Base-by-base conservation (phyloP, 495 filamentous ascomycete species). In the Penicillium riverlandense region DNA sequence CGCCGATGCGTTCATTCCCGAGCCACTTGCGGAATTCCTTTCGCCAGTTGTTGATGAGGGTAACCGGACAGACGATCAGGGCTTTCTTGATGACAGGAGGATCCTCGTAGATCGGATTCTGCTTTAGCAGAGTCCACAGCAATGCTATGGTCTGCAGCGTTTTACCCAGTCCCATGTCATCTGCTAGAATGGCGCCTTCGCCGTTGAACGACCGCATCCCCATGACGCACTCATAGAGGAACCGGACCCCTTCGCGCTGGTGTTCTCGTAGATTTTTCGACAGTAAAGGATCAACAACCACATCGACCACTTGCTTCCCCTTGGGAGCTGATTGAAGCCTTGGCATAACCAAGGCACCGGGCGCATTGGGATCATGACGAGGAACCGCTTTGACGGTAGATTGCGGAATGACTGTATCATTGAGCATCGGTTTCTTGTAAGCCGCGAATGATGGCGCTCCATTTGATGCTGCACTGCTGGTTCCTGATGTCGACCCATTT, bases 181-280 rank as follows among this genome's bases (percentile, higher is more conserved):
- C 86, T 4, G 86, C 86, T 29, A 91, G 65, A 42, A 91, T 84
- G 3, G 83, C 85, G 9, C 86, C 86, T 55, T 84, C 77, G 0
- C 86, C 85, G 48, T 82, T 79, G 49, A 79, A 87, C 27, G 69
- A 58, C 35, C 82, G 70, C 74, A 88, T 77, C 9, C 86, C 86
- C 86, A 91, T 91, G 0, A 91, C 80, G 59, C 86, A 89, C 61
- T 90, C 85, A 52, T 91, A 91, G 33, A 91, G 61, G 52, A 91
- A 91, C 47, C 77, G 70, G 11, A 90, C 81, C 37, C 86, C 86
- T 50, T 86, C 83, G 4, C 84, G 76, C 61, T 91, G 86, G 61
- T 91, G 86, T 31, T 78, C 75, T 3, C 86, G 81, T 11, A 91
- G 63, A 48, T 81, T 74, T 48, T 78, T 77, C 0, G 62, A 55